Base-by-base conservation (phyloP, 1,139 yeast genomes). In the Candida frijolesensis region DNA sequence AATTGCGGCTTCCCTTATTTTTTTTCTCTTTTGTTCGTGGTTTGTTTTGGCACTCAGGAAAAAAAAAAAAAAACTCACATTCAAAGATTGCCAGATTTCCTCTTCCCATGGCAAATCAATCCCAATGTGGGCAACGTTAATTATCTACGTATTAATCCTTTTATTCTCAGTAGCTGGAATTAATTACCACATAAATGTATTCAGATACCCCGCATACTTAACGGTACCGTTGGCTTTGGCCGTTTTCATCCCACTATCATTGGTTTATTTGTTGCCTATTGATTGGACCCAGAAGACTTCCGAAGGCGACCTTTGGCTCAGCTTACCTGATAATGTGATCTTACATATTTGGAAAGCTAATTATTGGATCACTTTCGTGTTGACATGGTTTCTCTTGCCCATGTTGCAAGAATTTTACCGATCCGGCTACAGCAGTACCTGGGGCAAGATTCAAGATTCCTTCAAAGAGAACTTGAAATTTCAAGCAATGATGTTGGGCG, bases 351-450 rank as follows among this genome's bases (percentile, higher is more conserved):
- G 96, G 96, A 80, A 87, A 57, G 63, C 81, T 45, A 84, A 86
- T 50, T 89, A 89, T 66, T 89, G 96, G 96, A 71, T 81, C 14
- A 88, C 96, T 0, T 89, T 89, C 60, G 63, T 77, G 29, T 69
- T 89, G 51, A 89, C 96, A 29, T 89, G 96, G 90, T 69, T 83
- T 10, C 58, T 87, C 0, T 64, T 89, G 48, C 96, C 96, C 0
- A 67, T 85, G 41, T 70, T 87, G 32, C 94, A 87, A 62, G 87
- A 85, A 57, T 89, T 78, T 69, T 86, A 83, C 57, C 80, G 83
- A 47, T 84, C 89, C 1, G 96, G 96, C 4, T 80, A 84, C 62
- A 80, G 75, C 61, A 79, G 78, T 43, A 72, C 74, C 1, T 51
- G 66, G 9, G 68, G 70, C 19, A 73, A 79, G 52, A 61, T 87